A percentile compares a stretch with the other conserved stretches of the same genome.
Conservation (phyloP, 2,329 filamentous ascomycete genomes). For the Helotiales sp. region DNA sequence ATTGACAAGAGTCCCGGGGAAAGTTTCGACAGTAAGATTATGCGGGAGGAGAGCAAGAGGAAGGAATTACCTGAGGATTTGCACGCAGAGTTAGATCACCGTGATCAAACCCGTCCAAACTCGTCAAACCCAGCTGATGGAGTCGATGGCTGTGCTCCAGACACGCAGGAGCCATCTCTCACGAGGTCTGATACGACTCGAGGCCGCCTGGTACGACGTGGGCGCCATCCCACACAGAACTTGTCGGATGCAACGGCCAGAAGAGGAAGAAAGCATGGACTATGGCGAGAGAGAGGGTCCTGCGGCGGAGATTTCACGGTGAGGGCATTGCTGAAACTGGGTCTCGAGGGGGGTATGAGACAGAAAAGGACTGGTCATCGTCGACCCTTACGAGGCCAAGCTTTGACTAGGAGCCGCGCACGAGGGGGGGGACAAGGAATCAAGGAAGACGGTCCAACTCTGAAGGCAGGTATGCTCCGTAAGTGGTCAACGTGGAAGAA, state of each 20-base stretch:
- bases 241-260: conserved; percentile 23
- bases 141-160: conserved; percentile 28
- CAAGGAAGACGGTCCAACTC: conserved; percentile 22
- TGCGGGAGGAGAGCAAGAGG: conserved; percentile 22
- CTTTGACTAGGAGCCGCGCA: conserved; percentile 21
- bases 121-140: conserved; percentile 16
- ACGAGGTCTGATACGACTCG: conserved; percentile 24
- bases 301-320: conserved; percentile 4
- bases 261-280: conserved; percentile 9
- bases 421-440: neutral
- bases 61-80: conserved; percentile 18
- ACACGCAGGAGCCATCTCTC: conserved; percentile 18
- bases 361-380: conserved; percentile 15
- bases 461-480: conserved; percentile 19
- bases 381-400: conserved; percentile 25
- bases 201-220: conserved; percentile 16
- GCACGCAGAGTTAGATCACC: conserved; percentile 26
- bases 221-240: conserved; percentile 17
- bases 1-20: conserved; percentile 18
- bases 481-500: conserved; percentile 4
- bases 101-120: conserved; percentile 25
- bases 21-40: conserved; percentile 24
- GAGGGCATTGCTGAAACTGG: conserved; percentile 33
- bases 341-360: conserved; percentile 19
- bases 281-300: neutral